A percentile compares a stretch with the other conserved stretches of the same genome.
These are phyloP conservation scores for Eimeria necatrix DNA, from an alignment of 169 alveolate genomes.

Conservation along the genomic window DNA sequence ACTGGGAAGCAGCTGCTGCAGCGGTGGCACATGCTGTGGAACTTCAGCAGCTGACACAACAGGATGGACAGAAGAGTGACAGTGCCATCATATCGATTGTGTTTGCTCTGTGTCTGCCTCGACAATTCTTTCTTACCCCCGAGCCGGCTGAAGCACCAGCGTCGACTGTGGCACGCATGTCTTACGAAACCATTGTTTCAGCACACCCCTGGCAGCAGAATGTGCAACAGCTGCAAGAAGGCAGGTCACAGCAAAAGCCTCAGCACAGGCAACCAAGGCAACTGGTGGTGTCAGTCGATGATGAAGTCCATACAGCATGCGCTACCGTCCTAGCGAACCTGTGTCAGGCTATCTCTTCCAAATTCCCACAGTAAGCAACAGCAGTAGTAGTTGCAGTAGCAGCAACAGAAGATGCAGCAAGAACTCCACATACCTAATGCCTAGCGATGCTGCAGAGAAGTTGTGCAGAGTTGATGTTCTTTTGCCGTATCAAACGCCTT, in stretches of 20 bases:
- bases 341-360: neutral
- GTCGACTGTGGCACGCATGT: neutral
- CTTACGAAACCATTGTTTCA: neutral
- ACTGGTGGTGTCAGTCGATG: slow-evolving; percentile 20
- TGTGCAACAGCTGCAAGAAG: neutral
- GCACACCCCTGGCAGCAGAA: neutral
- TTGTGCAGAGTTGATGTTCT: neutral
- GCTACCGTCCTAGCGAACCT: slow-evolving; percentile 14
- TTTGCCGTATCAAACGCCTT: neutral
- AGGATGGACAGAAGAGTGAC: slow-evolving; percentile 25
- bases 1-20: slow-evolving; percentile 57
- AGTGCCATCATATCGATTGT: slow-evolving; percentile 8
- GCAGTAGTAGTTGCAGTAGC: slow-evolving; percentile 33
- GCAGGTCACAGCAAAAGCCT: no score
- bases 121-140: neutral
- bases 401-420: slow-evolving; percentile 16
- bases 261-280: neutral
- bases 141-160: neutral
- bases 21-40: slow-evolving; percentile 35
- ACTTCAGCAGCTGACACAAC: slow-evolving; percentile 23
- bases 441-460: neutral
- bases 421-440: neutral
- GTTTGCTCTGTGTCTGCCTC: slow-evolving; percentile 60
- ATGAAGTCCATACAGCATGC: slow-evolving; percentile 46
- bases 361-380: slow-evolving; percentile 26